Evolutionary conservation across 1,284 basidiomycete genomes (phyloP).

Genomic region (Paramarasmius palmivorus): DNA sequence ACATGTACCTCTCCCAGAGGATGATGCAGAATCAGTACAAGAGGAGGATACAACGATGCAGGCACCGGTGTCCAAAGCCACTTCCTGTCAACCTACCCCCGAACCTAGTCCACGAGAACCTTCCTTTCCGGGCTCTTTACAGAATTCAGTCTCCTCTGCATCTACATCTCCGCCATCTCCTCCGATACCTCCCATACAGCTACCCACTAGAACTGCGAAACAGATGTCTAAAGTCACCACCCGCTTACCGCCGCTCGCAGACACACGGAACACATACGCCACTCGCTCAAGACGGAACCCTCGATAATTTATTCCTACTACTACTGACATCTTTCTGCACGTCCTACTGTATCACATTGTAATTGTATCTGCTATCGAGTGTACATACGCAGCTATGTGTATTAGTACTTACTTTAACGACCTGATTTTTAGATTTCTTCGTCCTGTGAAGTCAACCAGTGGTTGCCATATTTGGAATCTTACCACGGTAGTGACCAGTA

Average conservation of each 20-base stretch:
- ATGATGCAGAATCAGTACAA: slow-evolving; percentile 20
- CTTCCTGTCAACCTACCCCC: slow-evolving; percentile 5
- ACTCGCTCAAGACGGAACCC: slow-evolving; percentile 14
- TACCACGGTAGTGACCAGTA: no score
- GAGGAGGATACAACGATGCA: slow-evolving; percentile 20
- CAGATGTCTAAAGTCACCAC: neutral
- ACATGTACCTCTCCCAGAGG: slow-evolving; percentile 31
- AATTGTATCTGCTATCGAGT: no score
- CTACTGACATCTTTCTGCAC: neutral
- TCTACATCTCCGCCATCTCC: slow-evolving; percentile 3
- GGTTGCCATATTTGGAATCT: neutral
- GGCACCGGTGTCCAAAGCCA: neutral
- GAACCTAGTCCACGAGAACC: slow-evolving; percentile 7
- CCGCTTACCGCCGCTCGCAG: slow-evolving; percentile 11
- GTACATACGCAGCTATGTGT: no score
- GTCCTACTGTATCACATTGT: neutral
- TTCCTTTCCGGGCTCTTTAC: slow-evolving; percentile 2
- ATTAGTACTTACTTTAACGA: neutral
- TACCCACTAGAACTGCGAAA: slow-evolving; percentile 8
- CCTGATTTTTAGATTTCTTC: neutral
- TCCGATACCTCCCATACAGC: slow-evolving; percentile 3
- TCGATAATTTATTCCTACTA: slow-evolving; percentile 1
- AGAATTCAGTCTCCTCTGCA: slow-evolving; percentile 10
- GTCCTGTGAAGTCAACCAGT: neutral
- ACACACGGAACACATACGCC: slow-evolving; percentile 17